Conservation (phyloP, 495 filamentous ascomycete genomes). For the Penicillium pulvis region DNA sequence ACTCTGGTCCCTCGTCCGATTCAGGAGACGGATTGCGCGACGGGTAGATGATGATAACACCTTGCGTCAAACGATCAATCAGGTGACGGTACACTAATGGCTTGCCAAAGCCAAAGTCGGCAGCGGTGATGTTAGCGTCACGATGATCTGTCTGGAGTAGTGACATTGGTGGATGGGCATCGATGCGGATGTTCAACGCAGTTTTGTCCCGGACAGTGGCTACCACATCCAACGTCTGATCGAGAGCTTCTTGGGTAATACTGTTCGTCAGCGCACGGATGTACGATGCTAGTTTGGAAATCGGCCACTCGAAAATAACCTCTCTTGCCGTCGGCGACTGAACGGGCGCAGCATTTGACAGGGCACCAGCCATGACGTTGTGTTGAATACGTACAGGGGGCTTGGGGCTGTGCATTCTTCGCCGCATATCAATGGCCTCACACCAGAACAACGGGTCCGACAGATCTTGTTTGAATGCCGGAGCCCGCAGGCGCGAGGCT, state of each 20-base stretch:
- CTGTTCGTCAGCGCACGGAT: slow-evolving; percentile 40
- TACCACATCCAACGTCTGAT: slow-evolving; percentile 30
- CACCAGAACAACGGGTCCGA: slow-evolving; percentile 28
- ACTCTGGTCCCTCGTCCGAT: slow-evolving; percentile 46
- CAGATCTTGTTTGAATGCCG: slow-evolving; percentile 31
- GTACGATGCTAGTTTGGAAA: slow-evolving; percentile 37
- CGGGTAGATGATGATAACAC: slow-evolving; percentile 26
- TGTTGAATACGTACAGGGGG: slow-evolving; percentile 33
- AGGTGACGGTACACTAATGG: slow-evolving; percentile 26
- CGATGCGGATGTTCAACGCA: slow-evolving; percentile 21
- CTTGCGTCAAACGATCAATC: slow-evolving; percentile 15
- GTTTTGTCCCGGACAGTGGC: slow-evolving; percentile 42
- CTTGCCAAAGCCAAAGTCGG: slow-evolving; percentile 29
- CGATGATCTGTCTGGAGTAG: slow-evolving; percentile 31
- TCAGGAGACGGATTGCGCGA: slow-evolving; percentile 13
- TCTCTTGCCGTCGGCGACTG: background rate
- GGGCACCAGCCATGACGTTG: slow-evolving; percentile 36
- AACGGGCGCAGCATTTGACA: slow-evolving; percentile 15
- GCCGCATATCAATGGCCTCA: slow-evolving; percentile 45
- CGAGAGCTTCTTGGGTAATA: slow-evolving; percentile 32
- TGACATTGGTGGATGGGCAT: slow-evolving; percentile 23
- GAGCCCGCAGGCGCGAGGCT: slow-evolving; percentile 33
- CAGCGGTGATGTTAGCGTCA: slow-evolving; percentile 19
- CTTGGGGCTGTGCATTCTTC: slow-evolving; percentile 32
- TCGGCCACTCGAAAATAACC: slow-evolving; percentile 13